Conservation (phyloP, 2,329 filamentous ascomycete genomes). For the Nothomitra cinnamomea region DNA sequence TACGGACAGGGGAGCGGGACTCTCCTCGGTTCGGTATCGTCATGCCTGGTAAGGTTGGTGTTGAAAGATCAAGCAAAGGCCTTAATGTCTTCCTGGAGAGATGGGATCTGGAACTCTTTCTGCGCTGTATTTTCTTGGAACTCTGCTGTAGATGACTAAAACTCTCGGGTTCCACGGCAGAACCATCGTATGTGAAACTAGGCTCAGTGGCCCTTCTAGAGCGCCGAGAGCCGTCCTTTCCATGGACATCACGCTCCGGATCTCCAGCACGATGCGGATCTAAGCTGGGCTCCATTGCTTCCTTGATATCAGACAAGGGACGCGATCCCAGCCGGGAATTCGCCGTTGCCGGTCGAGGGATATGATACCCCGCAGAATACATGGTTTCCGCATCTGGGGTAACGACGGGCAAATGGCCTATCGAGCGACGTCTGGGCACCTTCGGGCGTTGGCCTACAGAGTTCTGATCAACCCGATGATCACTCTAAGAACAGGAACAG, state of each 20-base stretch:
- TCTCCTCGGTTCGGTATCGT: constrained; percentile 28
- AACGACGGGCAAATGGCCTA: background rate
- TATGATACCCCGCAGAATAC: background rate
- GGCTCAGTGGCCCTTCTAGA: background rate
- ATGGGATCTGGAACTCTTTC: background rate
- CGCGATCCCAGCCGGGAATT: constrained; percentile 14
- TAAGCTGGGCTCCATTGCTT: constrained; percentile 31
- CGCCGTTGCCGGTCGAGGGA: constrained; percentile 2
- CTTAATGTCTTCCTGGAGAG: background rate
- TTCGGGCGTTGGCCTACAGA: background rate
- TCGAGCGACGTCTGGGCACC: background rate
- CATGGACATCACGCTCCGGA: background rate
- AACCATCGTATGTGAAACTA: background rate
- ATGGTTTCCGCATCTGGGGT: background rate
- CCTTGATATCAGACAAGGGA: constrained; percentile 32
- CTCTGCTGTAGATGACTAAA: background rate
- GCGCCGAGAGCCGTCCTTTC: background rate
- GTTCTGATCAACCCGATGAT: background rate
- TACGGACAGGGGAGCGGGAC: constrained; percentile 31
- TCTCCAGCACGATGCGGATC: constrained; percentile 15
- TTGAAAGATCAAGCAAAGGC: background rate
- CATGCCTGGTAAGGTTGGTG: background rate
- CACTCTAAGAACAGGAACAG: background rate
- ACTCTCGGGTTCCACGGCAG: background rate
- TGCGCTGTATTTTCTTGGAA: background rate